These are phyloP conservation scores for Chalaropsis thielavioides DNA, from an alignment of 2,329 filamentous ascomycete species.

Conservation along the genomic window DNA sequence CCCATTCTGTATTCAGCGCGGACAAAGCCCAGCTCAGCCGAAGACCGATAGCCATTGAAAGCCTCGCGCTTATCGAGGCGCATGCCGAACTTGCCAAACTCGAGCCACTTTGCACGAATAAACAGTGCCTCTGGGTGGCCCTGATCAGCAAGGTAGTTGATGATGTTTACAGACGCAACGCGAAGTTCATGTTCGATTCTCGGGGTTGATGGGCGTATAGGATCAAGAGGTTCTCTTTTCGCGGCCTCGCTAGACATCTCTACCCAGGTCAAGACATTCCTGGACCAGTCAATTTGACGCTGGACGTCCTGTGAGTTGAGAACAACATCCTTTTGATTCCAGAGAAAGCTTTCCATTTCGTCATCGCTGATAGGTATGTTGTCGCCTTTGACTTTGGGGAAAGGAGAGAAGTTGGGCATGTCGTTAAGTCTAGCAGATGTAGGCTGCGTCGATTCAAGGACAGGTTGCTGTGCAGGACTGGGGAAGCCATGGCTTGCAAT, in stretches of 20 bases:
- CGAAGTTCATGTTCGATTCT: conserved; percentile 78
- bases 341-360: conserved; percentile 79
- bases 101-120: conserved; percentile 89
- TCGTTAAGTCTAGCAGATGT: conserved; percentile 23
- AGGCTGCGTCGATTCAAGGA: conserved; percentile 7
- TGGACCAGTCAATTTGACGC: conserved; percentile 93
- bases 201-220: conserved; percentile 58
- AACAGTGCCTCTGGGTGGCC: conserved; percentile 89
- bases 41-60: conserved; percentile 69
- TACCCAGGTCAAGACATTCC: conserved; percentile 78
- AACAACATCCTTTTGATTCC: conserved; percentile 68
- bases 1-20: conserved; percentile 93
- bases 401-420: conserved; percentile 74
- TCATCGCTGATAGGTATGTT: conserved; percentile 91
- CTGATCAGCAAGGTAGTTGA: conserved; percentile 78
- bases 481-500: conserved; percentile 23
- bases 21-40: conserved; percentile 74
- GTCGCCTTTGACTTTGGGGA: conserved; percentile 71
- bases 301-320: conserved; percentile 88
- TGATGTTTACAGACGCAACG: conserved; percentile 80
- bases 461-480: conserved; percentile 14
- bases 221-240: conserved; percentile 42
- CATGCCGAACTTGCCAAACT: conserved; percentile 91
- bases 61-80: conserved; percentile 90
- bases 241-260: conserved; percentile 70